Conservation (phyloP, 768 basidiomycete species). For the Leccinum rimulosum region DNA sequence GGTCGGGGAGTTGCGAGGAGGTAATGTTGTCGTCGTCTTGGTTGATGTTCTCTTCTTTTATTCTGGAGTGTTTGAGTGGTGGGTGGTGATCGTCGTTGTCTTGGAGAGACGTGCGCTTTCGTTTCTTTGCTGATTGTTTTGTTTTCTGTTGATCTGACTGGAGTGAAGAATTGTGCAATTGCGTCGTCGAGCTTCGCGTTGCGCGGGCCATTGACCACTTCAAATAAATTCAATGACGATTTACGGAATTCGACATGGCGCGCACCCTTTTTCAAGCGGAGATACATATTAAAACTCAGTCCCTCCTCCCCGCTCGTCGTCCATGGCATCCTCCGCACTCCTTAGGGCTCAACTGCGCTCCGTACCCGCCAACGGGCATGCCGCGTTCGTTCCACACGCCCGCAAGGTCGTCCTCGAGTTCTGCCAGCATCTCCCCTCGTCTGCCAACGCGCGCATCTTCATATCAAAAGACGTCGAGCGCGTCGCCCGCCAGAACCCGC, state of each 20-base stretch:
- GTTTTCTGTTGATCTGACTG: conserved; percentile 25
- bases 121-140: conserved; percentile 51
- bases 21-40: conserved; percentile 23
- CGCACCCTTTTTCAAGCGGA: conserved; percentile 16
- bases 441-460: conserved; percentile 66
- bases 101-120: conserved; percentile 52
- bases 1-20: conserved; percentile 19
- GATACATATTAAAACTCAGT: conserved; percentile 27
- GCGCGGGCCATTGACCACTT: conserved; percentile 60
- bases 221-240: conserved; percentile 23
- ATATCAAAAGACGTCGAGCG: conserved; percentile 59
- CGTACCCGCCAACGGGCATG: conserved; percentile 69
- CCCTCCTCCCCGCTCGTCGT: not conserved
- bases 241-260: conserved; percentile 11
- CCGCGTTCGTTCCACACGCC: conserved; percentile 71
- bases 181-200: conserved; percentile 59
- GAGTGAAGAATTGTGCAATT: conserved; percentile 33
- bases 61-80: conserved; percentile 47
- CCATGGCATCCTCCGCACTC: conserved; percentile 38
- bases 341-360: conserved; percentile 52
- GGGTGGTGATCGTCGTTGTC: conserved; percentile 50
- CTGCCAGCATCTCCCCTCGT: conserved; percentile 81
- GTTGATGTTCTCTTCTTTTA: conserved; percentile 33
- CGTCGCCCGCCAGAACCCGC: conserved; percentile 71
- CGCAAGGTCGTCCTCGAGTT: conserved; percentile 88